phyloP scores from a whole-genome alignment of 495 filamentous ascomycete species.

The Neurospora sp. region DNA sequence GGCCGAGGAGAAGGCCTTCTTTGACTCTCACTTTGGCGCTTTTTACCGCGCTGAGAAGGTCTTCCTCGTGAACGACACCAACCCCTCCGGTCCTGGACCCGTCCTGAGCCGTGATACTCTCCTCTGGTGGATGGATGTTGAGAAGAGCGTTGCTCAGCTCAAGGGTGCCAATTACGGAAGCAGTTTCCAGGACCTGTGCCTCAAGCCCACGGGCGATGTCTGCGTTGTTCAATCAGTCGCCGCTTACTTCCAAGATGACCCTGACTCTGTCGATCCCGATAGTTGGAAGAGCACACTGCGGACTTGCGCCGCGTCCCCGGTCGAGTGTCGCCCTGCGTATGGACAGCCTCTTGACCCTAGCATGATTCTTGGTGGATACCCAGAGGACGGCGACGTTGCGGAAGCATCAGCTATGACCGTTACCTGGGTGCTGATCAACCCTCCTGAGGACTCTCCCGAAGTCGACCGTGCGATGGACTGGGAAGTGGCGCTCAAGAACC shows the following conservation, averaged over 20 bases:
- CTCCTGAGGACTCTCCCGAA: slow-evolving; percentile 57
- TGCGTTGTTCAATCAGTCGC: slow-evolving; percentile 90
- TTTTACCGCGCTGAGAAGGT: slow-evolving; percentile 92
- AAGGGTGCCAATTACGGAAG: slow-evolving; percentile 53
- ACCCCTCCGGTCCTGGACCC: slow-evolving; percentile 50
- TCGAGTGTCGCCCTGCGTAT: slow-evolving; percentile 78
- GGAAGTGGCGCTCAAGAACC: slow-evolving; percentile 64
- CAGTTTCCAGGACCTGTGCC: slow-evolving; percentile 76
- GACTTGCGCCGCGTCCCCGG: slow-evolving; percentile 65
- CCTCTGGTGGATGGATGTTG: slow-evolving; percentile 89
- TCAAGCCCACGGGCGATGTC: slow-evolving; percentile 79
- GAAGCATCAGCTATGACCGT: slow-evolving; percentile 71
- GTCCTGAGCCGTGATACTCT: slow-evolving; percentile 82
- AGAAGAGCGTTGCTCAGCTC: slow-evolving; percentile 58
- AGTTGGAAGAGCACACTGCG: slow-evolving; percentile 60
- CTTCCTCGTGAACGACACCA: slow-evolving; percentile 84
- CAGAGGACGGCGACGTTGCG: slow-evolving; percentile 53
- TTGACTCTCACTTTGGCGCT: slow-evolving; percentile 89
- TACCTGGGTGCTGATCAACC: slow-evolving; percentile 95
- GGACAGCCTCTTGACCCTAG: slow-evolving; percentile 74
- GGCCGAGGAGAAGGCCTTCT: slow-evolving; percentile 87
- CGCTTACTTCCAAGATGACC: slow-evolving; percentile 68
- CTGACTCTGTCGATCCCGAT: slow-evolving; percentile 43
- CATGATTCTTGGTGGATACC: slow-evolving; percentile 76
- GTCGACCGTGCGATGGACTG: slow-evolving; percentile 73